phyloP scores from a whole-genome alignment of 768 basidiomycete genomes.

The Russula compacta region DNA sequence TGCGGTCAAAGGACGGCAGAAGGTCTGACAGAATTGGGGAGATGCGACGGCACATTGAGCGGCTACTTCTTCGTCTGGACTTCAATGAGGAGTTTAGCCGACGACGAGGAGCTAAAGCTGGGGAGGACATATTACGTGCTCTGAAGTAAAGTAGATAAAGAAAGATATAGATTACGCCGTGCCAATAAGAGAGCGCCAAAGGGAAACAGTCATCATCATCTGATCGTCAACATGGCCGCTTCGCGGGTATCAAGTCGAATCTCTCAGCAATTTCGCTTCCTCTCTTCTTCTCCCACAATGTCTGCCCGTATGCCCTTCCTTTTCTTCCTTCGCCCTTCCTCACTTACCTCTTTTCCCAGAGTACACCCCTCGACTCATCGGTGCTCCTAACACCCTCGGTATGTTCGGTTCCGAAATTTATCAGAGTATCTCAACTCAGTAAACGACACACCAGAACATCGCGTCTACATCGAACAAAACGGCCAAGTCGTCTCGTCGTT shows the following conservation, averaged over 20 bases:
- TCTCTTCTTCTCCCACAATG: conserved; percentile 46
- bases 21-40: conserved; percentile 53
- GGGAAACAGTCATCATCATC: not conserved
- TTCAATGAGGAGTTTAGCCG: conserved; percentile 72
- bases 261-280: conserved; percentile 52
- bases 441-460: conserved; percentile 58
- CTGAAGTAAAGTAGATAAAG: conserved; percentile 20
- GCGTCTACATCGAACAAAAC: conserved; percentile 88
- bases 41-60: conserved; percentile 73
- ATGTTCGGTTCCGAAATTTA: conserved; percentile 13
- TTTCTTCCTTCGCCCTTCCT: conserved; percentile 1
- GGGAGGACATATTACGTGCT: conserved; percentile 36
- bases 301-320: conserved; percentile 39
- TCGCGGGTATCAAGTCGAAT: conserved; percentile 34
- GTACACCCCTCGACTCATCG: conserved; percentile 69
- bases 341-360: conserved; percentile 32
- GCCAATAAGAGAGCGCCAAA: not conserved
- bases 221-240: conserved; percentile 6
- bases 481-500: conserved; percentile 75
- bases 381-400: conserved; percentile 93
- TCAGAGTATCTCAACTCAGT: not conserved
- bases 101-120: conserved; percentile 21
- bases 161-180: not conserved
- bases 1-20: conserved; percentile 41
- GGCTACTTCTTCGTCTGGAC: conserved; percentile 72